Evolutionary conservation across 176 grass and related monocot species (phyloP).

Genomic region (Oryza rufipogon): DNA sequence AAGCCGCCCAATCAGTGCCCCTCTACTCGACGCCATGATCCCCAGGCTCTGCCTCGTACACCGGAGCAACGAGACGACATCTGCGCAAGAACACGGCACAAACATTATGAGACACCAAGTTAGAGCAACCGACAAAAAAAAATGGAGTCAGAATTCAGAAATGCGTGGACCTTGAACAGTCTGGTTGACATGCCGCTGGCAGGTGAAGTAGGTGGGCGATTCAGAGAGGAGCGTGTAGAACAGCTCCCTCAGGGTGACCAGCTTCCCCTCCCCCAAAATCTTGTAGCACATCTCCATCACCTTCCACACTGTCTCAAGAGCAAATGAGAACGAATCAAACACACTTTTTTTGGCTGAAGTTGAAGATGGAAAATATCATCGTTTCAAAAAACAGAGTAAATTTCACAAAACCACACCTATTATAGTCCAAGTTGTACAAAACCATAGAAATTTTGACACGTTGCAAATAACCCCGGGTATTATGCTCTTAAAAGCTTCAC

Average conservation of each 20-base stretch:
- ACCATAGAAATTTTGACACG: no score
- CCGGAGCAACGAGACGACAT: slow-evolving; percentile 83
- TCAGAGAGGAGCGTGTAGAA: slow-evolving; percentile 86
- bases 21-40: slow-evolving; percentile 88
- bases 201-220: slow-evolving; percentile 75
- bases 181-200: slow-evolving; percentile 66
- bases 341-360: neutral
- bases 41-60: slow-evolving; percentile 94
- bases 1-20: slow-evolving; percentile 72
- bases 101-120: neutral
- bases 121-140: neutral
- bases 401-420: no score
- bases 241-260: slow-evolving; percentile 74
- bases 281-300: slow-evolving; percentile 85
- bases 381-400: no score
- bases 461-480: no score
- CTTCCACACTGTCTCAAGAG: slow-evolving; percentile 76
- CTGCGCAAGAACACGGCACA: slow-evolving; percentile 37
- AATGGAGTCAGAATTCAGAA: neutral
- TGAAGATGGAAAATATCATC: no score
- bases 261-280: slow-evolving; percentile 78
- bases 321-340: neutral
- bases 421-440: no score
- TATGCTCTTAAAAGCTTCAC: no score
- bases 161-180: slow-evolving; percentile 63